These are phyloP conservation scores for Colletotrichum tropicicola DNA, from an alignment of 2,329 filamentous ascomycete species.

Conservation along the genomic window DNA sequence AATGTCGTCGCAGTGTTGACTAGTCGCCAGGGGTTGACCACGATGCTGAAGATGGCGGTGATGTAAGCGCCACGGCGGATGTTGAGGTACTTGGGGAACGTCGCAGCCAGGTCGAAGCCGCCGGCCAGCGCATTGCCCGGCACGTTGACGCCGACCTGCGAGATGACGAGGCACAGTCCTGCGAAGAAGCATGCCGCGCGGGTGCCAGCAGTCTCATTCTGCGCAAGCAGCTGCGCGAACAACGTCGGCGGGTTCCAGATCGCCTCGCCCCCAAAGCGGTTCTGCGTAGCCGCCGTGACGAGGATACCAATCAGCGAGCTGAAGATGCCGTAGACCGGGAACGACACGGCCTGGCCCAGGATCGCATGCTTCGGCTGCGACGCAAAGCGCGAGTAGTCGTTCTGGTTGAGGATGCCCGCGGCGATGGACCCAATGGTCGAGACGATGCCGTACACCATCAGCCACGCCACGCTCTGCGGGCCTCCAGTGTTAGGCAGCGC, in stretches of 20 bases:
- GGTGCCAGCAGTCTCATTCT: constrained; percentile 41
- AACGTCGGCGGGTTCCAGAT: constrained; percentile 49
- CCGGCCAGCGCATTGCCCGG: constrained; percentile 47
- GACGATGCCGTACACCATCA: constrained; percentile 47
- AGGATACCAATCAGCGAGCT: constrained; percentile 49
- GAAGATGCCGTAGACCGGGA: constrained; percentile 46
- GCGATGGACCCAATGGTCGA: constrained; percentile 48
- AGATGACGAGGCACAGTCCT: constrained; percentile 44
- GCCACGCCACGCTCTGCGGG: constrained; percentile 43
- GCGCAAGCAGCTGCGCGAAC: constrained; percentile 41
- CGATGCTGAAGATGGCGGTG: constrained; percentile 43
- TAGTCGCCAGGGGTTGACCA: constrained; percentile 49
- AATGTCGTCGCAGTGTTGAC: constrained; percentile 47
- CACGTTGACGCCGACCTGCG: constrained; percentile 48
- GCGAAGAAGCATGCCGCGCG: constrained; percentile 49
- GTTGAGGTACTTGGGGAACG: constrained; percentile 47
- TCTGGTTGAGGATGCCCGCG: constrained; percentile 48
- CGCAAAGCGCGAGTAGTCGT: constrained; percentile 48
- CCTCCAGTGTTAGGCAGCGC: constrained; percentile 38
- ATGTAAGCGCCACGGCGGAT: constrained; percentile 48
- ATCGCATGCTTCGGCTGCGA: constrained; percentile 42
- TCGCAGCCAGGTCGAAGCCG: constrained; percentile 49
- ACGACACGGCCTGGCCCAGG: constrained; percentile 44
- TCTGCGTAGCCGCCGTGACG: constrained; percentile 49
- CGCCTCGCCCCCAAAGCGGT: constrained; percentile 42